Base-by-base conservation (phyloP, 108 stramenopile genomes). In the Cyclotella distinguenda region DNA sequence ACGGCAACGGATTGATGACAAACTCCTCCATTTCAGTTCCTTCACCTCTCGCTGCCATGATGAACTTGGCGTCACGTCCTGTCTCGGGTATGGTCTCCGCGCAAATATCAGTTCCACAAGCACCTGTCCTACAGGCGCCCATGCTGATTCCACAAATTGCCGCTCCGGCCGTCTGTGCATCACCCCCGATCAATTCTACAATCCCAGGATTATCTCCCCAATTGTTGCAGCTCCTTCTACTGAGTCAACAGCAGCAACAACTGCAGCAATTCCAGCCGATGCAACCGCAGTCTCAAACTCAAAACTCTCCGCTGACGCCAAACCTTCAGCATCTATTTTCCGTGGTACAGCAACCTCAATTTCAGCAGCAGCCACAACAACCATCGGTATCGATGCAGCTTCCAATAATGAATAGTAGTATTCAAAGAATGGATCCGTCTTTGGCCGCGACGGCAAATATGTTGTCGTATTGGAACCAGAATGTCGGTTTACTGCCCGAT, bases 161-260 rank as follows among this genome's bases (percentile, higher is more conserved):
- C 27, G 27, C 42, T 43, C 40, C 8, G 15, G 50, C 38, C 9
- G 18, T 55, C 18, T 22, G 45, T 55, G 21, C 22, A 18, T 56
- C 53, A 9, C 45, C 35, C 22, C 31, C n/a, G n/a, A 49, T 58
- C 33, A 23, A 33, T 40, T 47, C 40, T 25, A 38, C 22, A 39
- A 19, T 31, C 0, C 31, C 57, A 27, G 38, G 33, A 18, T 44
- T 62, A 26, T 28, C 67, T 38, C 67, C 56, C 16, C 67, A 68
- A 13, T 25, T 68, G 4, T 11, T 68, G 47, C 67, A 68, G 55
- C 48, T 68, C 15, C 43, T 68, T 59, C 46, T 58, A 13, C 36
- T 49, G 3, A 51, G 50, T 38, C 64, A 65, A 40, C 64, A 65
- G 40, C 64, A 65, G 28, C 64, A 53, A 25, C 64, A 28, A 21